A percentile compares a stretch with the other conserved stretches of the same genome.
These are phyloP conservation scores for Trypethelium eluteriae DNA, from an alignment of 495 filamentous ascomycete genomes.

Conservation along the genomic window DNA sequence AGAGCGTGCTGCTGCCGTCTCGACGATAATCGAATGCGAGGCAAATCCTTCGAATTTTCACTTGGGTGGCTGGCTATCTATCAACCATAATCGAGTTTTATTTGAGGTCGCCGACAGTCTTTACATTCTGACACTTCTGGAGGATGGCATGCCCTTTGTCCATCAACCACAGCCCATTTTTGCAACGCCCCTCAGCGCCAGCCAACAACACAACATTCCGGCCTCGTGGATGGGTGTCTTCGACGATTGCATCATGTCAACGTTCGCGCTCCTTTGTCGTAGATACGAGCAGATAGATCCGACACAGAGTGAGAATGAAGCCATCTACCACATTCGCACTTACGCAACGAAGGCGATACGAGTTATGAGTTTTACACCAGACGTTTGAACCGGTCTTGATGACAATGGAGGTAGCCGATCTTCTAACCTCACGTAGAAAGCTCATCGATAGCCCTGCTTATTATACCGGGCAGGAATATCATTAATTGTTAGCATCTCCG, in stretches of 20 bases:
- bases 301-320: background rate
- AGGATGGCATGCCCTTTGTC: slow-evolving; percentile 14
- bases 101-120: slow-evolving; percentile 19
- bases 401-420: no score
- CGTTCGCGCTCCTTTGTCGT: slow-evolving; percentile 13
- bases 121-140: slow-evolving; percentile 20
- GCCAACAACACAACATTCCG: slow-evolving; percentile 13
- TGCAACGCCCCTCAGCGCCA: slow-evolving; percentile 10
- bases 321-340: background rate
- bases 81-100: slow-evolving; percentile 18
- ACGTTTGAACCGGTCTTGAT: background rate
- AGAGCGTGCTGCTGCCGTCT: background rate
- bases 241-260: slow-evolving; percentile 25
- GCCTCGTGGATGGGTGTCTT: slow-evolving; percentile 23
- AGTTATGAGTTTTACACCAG: slow-evolving; percentile 21
- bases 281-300: background rate
- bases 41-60: slow-evolving; percentile 16
- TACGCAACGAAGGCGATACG: slow-evolving; percentile 20
- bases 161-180: slow-evolving; percentile 10
- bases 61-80: slow-evolving; percentile 22
- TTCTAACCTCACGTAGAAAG: no score
- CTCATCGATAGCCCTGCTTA: no score
- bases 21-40: slow-evolving; percentile 20
- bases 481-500: no score
- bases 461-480: no score